These are phyloP conservation scores for Combretum micranthum DNA, from an alignment of 345 rosid genomes.

Conservation along the genomic window DNA sequence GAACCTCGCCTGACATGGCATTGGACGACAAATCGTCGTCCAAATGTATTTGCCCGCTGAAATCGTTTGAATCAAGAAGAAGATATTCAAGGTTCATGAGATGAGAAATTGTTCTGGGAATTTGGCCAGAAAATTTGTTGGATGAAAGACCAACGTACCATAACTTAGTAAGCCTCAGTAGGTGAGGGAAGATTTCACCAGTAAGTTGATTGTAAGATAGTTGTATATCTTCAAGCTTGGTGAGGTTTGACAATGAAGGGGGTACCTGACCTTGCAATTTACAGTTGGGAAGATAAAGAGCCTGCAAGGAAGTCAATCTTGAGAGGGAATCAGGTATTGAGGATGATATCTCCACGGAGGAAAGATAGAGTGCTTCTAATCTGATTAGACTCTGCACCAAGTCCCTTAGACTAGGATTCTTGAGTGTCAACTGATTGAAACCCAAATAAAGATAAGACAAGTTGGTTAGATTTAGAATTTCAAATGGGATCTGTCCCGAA, in stretches of 20 bases:
- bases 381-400: slow-evolving; percentile 2
- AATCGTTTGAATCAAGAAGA: too few relatives aligned
- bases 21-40: background rate
- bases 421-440: background rate
- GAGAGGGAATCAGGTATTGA: background rate
- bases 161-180: too few relatives aligned
- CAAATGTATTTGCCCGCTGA: too few relatives aligned
- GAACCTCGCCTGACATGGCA: slow-evolving; percentile 11
- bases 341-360: background rate
- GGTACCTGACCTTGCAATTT: background rate
- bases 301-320: background rate
- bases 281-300: background rate
- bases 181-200: too few relatives aligned
- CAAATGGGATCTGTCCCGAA: slow-evolving; percentile 7
- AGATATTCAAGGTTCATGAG: too few relatives aligned
- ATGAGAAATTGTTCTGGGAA: too few relatives aligned
- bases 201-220: too few relatives aligned
- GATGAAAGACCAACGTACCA: too few relatives aligned
- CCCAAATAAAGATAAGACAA: slow-evolving; percentile 2
- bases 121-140: background rate
- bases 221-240: too few relatives aligned
- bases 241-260: too few relatives aligned
- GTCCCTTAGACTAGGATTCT: background rate
- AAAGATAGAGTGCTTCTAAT: slow-evolving; percentile 1
- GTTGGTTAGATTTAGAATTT: slow-evolving; percentile 1